Conservation (phyloP, 768 basidiomycete species). For the Tylopilus cervinicoccineus region DNA sequence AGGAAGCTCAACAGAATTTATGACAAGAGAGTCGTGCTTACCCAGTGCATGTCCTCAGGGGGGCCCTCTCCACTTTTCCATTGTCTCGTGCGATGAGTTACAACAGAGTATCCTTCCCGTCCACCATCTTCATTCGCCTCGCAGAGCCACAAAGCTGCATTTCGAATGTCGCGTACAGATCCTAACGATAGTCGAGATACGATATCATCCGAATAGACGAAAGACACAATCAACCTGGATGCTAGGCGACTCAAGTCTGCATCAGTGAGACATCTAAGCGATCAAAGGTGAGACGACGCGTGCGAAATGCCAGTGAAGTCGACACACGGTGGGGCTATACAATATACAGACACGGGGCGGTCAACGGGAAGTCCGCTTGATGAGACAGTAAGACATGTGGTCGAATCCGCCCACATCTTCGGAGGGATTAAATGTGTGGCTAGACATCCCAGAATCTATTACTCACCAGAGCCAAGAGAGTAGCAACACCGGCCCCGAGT, state of each 20-base stretch:
- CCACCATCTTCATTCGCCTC: slow-evolving; percentile 51
- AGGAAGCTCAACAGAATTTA: not conserved
- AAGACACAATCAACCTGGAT: slow-evolving; percentile 63
- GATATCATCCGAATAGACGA: slow-evolving; percentile 80
- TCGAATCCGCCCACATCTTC: slow-evolving; percentile 85
- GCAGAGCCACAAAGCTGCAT: slow-evolving; percentile 77
- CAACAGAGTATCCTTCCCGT: slow-evolving; percentile 36
- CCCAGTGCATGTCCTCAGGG: slow-evolving; percentile 48
- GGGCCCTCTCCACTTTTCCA: slow-evolving; percentile 61
- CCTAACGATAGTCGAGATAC: slow-evolving; percentile 77
- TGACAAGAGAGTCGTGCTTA: slow-evolving; percentile 33
- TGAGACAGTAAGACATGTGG: slow-evolving; percentile 62
- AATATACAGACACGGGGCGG: slow-evolving; percentile 68
- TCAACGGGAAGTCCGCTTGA: slow-evolving; percentile 68
- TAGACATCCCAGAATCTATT: not conserved
- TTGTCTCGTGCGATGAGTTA: slow-evolving; percentile 46
- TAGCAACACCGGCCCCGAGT: slow-evolving; percentile 79
- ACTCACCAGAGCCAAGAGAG: slow-evolving; percentile 66
- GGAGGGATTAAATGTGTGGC: not conserved
- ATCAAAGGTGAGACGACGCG: not conserved
- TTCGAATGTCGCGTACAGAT: slow-evolving; percentile 68
- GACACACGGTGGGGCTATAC: slow-evolving; percentile 75
- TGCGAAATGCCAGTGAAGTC: not conserved
- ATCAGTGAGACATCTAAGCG: slow-evolving; percentile 56
- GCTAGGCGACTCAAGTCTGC: slow-evolving; percentile 56